Evolutionary conservation across 2,329 filamentous ascomycete species (phyloP).

Genomic region (Colletotrichum coccodes): DNA sequence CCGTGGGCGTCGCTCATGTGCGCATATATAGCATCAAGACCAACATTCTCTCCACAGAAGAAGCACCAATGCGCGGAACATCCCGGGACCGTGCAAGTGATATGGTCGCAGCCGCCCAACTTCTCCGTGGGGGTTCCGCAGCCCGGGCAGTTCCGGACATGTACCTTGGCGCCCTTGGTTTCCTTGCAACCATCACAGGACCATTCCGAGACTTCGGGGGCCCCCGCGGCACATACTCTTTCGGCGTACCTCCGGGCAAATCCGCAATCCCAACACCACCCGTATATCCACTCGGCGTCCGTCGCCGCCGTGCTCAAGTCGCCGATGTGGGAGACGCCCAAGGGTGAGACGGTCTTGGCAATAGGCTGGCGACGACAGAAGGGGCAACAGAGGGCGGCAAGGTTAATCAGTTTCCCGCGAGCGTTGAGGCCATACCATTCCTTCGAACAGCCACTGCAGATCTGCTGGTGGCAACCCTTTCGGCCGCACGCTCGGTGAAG

Average conservation of each 20-base stretch:
- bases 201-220: slow-evolving; percentile 51
- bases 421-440: slow-evolving; percentile 59
- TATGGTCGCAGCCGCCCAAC: slow-evolving; percentile 51
- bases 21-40: slow-evolving; percentile 43
- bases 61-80: slow-evolving; percentile 53
- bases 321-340: slow-evolving; percentile 50
- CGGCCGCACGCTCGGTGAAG: slow-evolving; percentile 57
- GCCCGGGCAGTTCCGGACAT: slow-evolving; percentile 43
- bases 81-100: slow-evolving; percentile 43
- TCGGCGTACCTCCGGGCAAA: slow-evolving; percentile 53
- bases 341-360: slow-evolving; percentile 46
- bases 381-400: slow-evolving; percentile 58
- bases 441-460: slow-evolving; percentile 52
- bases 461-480: slow-evolving; percentile 52
- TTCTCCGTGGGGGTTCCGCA: slow-evolving; percentile 50
- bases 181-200: slow-evolving; percentile 51
- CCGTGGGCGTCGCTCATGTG: slow-evolving; percentile 49
- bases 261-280: slow-evolving; percentile 57
- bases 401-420: slow-evolving; percentile 55
- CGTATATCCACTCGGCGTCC: slow-evolving; percentile 57
- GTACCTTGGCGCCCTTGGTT: slow-evolving; percentile 19
- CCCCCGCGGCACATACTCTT: slow-evolving; percentile 54
- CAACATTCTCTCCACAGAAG: slow-evolving; percentile 45
- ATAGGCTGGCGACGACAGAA: slow-evolving; percentile 59
- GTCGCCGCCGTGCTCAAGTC: slow-evolving; percentile 50